Evolutionary conservation across 1,139 yeast genomes (phyloP).

Genomic region (Taphrina confusa): DNA sequence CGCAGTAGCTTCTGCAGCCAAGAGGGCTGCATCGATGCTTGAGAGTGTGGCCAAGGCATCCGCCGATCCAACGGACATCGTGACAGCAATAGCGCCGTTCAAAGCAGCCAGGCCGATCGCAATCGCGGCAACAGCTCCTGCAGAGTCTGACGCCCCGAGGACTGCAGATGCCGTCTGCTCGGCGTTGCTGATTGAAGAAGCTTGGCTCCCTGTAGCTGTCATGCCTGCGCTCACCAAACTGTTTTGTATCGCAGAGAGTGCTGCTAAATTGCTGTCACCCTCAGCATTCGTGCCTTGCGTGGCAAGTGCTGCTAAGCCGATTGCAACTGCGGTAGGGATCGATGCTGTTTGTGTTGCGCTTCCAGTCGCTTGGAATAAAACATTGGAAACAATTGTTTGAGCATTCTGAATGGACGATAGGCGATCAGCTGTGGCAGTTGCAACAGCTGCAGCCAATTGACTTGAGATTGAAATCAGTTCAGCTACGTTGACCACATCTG

Average conservation of each 20-base stretch:
- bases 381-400: neutral
- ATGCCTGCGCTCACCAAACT: neutral
- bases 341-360: neutral
- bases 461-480: neutral
- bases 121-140: neutral
- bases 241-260: neutral
- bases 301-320: constrained; percentile 8
- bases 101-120: constrained; percentile 4
- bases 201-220: constrained; percentile 4
- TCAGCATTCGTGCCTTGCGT: neutral
- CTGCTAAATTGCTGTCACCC: neutral
- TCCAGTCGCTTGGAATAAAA: neutral
- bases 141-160: neutral
- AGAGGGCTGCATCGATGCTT: neutral
- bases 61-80: neutral
- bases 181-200: neutral
- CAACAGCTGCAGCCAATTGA: neutral
- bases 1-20: neutral
- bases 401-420: neutral
- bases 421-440: constrained; percentile 1
- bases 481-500: neutral
- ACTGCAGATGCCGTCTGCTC: constrained; percentile 17
- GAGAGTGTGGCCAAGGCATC: constrained; percentile 3
- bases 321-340: neutral
- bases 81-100: neutral